Base-by-base conservation (phyloP, 2,329 filamentous ascomycete genomes). In the Trichoderma endophyticum region DNA sequence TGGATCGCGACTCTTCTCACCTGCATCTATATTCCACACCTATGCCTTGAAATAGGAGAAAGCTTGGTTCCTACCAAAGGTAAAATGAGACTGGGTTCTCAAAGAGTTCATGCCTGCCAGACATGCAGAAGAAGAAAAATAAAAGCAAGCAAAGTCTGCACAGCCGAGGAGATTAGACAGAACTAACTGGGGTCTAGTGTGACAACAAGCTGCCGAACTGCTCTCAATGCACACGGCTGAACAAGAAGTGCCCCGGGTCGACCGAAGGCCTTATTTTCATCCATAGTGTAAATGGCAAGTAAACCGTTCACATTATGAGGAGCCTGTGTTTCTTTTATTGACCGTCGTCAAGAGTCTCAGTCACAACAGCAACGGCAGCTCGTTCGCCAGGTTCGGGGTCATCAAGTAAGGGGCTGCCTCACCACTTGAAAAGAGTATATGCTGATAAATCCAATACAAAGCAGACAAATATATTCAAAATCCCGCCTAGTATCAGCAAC, bases 191-290 rank as follows among this genome's bases (percentile, higher is more conserved):
- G 18, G 0, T 39, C n/a, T 32, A 71, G 70, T 71, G 70, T 56
- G 70, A 71, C 18, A 71, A 61, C 26, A 68, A 68, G 26, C n/a
- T 36, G 14, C 70, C 63, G 18, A 36, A 71, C 34, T 71, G 63
- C 32, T 43, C 70, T 24, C 61, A 39, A 54, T 71, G 70, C 36
- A 59, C 39, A 26, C 62, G 62, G n/a, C 18, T 67, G 7, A 57
- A 48, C n/a, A 66, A 61, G 36, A 56, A 26, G 18, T 71, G 70
- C 30, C 70, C 62, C 14, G 70, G 70, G 18, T 24, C 70, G 9
- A 48, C 61, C 1, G 26, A 51, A 43, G 70, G 70, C 8, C 70
- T 71, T 26, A 71, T 71, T 57, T 71, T 71, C 18, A 59, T 71
- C n/a, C 34, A 71, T 54, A 57, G 62, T 54, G 34, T 59, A 60